A percentile compares a stretch with the other conserved stretches of the same genome.
These are phyloP conservation scores for Oryza australiensis DNA, from an alignment of 176 grass and related monocot genomes.

Conservation along the genomic window DNA sequence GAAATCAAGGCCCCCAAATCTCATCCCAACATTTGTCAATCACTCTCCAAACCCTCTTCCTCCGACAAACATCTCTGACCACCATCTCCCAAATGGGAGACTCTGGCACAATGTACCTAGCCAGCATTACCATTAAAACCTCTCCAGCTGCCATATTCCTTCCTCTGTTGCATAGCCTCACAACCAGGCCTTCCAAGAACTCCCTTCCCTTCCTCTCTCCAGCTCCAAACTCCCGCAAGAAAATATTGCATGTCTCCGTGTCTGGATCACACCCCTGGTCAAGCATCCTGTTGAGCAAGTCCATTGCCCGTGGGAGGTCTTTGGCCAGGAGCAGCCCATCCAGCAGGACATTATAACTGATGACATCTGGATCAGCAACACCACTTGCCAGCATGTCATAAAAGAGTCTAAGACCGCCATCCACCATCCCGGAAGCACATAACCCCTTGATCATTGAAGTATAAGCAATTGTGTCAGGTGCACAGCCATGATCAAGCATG, in stretches of 20 bases:
- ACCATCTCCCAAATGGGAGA: constrained; percentile 53
- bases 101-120: constrained; percentile 67
- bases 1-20: constrained; percentile 59
- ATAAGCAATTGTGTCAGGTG: constrained; percentile 76
- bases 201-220: constrained; percentile 45
- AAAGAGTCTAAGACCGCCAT: constrained; percentile 68
- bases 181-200: constrained; percentile 79
- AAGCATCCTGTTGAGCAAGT: constrained; percentile 76
- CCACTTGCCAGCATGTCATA: constrained; percentile 67
- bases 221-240: constrained; percentile 52
- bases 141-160: constrained; percentile 57
- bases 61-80: constrained; percentile 54
- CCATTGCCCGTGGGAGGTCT: constrained; percentile 54
- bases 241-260: constrained; percentile 70
- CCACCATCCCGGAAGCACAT: constrained; percentile 68
- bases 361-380: constrained; percentile 60
- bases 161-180: constrained; percentile 64
- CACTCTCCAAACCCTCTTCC: constrained; percentile 45
- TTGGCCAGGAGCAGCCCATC: constrained; percentile 58
- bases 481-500: constrained; percentile 67
- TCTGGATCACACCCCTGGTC: constrained; percentile 83
- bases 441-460: constrained; percentile 91
- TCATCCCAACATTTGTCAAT: constrained; percentile 73
- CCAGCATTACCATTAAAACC: constrained; percentile 68
- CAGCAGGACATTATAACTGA: constrained; percentile 75